Base-by-base conservation (phyloP, 352 stramenopile genomes). In the Phytophthora palmivora region DNA sequence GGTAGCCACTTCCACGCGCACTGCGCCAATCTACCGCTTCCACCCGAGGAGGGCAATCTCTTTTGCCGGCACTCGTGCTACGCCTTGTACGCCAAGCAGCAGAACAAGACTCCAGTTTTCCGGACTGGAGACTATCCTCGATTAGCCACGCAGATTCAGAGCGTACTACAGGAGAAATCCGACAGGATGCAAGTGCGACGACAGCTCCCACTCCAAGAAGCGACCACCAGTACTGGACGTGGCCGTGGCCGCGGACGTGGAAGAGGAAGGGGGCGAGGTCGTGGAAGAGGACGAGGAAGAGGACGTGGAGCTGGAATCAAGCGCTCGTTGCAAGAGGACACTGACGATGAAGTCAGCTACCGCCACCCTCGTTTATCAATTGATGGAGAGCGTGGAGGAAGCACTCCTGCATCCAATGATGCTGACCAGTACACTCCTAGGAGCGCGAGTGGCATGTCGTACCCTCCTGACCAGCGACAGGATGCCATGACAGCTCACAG, bases 1-100 rank as follows among this genome's bases (percentile, higher is more conserved):
- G 58, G 34, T 4, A 74, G 61, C 46, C 37, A 47, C n/a, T 92
- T 91, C 68, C 84, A 92, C 59, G 71, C 79, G 11, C 58, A 77
- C 39, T 92, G 84, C 58, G 81, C 74, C 24, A 91, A 87, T 43
- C 51, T 92, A 15, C 78, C 79, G 33, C 73, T 79, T 24, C 79
- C 80, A 8, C 81, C 81, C 0, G 78, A 92, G 57, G 80, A 88
- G 32, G 72, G 72, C n/a, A 78, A 82, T 36, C 72, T 88, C 22
- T 92, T 91, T 48, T 92, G 84, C 26, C 75, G 73, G 14, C 87
- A 84, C 61, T 58, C 66, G 24, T 92, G 84, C 69, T 92, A 87
- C 60, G 62, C 71, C 16, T 56, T 52, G n/a, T 88, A 76, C 52
- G 68, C 67, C 53, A 76, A 84, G 24, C 45, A 72, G 42, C 57